Conservation (phyloP, 495 filamentous ascomycete genomes). For the Aspergillus mulundensis region DNA sequence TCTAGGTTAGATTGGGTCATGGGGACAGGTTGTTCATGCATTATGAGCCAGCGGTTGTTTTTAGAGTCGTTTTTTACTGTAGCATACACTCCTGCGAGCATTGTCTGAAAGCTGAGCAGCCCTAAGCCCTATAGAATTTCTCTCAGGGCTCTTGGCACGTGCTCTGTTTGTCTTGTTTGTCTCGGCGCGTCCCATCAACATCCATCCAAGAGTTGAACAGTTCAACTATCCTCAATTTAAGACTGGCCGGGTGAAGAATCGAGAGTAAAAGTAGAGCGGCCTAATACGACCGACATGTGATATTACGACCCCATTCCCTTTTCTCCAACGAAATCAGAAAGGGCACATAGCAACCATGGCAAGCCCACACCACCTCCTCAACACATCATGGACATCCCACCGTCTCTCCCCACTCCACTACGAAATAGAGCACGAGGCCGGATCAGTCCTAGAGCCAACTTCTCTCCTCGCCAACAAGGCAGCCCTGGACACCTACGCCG, state of each 20-base stretch:
- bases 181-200: constrained; percentile 1
- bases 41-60: constrained; percentile 8
- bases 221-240: neutral
- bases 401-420: constrained; percentile 53
- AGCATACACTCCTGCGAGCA: neutral
- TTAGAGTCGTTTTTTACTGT: neutral
- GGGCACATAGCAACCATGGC: constrained; percentile 20
- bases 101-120: neutral
- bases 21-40: constrained; percentile 9
- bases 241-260: neutral
- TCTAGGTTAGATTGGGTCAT: constrained; percentile 3
- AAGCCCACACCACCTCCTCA: constrained; percentile 40
- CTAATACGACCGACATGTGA: neutral
- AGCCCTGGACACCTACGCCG: constrained; percentile 46
- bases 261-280: neutral
- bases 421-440: constrained; percentile 31
- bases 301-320: neutral
- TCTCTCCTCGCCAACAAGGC: constrained; percentile 31
- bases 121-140: constrained; percentile 10
- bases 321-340: neutral
- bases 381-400: constrained; percentile 53
- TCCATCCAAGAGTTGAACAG: neutral
- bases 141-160: constrained; percentile 2
- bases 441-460: neutral
- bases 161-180: constrained; percentile 14